Evolutionary conservation across 306 rosid species (phyloP).

Genomic region (Medicago ruthenica): DNA sequence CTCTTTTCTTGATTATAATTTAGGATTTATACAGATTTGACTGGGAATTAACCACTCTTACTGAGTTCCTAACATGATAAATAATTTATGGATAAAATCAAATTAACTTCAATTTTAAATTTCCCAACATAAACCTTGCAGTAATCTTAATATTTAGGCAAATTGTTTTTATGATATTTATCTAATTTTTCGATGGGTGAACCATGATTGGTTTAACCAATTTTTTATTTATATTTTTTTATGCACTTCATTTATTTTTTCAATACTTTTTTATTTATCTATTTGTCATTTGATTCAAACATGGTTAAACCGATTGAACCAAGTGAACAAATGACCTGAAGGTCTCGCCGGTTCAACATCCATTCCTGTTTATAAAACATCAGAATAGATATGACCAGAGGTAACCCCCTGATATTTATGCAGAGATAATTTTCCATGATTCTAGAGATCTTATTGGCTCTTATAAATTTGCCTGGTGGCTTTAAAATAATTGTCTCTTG

Average conservation of each 20-base stretch:
- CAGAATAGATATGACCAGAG: too few relatives aligned
- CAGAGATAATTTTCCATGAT: not conserved
- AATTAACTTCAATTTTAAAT: slow-evolving; percentile 4
- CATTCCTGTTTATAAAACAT: too few relatives aligned
- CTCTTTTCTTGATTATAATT: too few relatives aligned
- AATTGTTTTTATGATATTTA: slow-evolving; percentile 6
- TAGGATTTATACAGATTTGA: too few relatives aligned
- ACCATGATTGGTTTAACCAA: too few relatives aligned
- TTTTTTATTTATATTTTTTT: not conserved
- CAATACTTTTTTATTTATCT: not conserved
- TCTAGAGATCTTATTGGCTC: slow-evolving; percentile 29
- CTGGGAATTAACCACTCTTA: too few relatives aligned
- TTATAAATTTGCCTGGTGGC: slow-evolving; percentile 32
- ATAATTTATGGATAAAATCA: slow-evolving; percentile 1
- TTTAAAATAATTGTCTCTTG: slow-evolving; percentile 32
- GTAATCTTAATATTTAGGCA: slow-evolving; percentile 16
- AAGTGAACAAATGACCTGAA: not conserved
- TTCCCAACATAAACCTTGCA: not conserved
- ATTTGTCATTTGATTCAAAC: not conserved
- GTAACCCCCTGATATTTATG: slow-evolving; percentile 13
- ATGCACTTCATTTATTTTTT: not conserved
- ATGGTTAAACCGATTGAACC: not conserved
- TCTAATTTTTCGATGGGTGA: not conserved
- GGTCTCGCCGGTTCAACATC: not conserved
- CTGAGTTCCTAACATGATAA: not conserved